Base-by-base conservation (phyloP, 768 basidiomycete species). In the Leccinum obscurum region DNA sequence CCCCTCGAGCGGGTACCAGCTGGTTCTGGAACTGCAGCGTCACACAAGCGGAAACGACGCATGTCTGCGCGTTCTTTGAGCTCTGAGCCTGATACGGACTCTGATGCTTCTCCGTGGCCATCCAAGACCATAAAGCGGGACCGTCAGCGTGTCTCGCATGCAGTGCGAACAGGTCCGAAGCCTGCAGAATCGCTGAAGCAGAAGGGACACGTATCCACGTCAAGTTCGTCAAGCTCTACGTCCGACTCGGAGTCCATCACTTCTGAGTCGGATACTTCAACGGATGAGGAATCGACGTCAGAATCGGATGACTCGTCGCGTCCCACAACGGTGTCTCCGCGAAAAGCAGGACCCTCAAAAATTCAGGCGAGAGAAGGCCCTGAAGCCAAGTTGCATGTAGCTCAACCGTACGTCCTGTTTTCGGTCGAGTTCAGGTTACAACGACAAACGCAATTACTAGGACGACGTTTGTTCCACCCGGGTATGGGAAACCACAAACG, bases 401-500 rank as follows among this genome's bases (percentile, higher is more conserved):
- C 22, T 20, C 46, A 20, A 1, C 32, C 39, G 62, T 66, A 64
- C 30, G 69, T 64, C 32, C 11, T 2, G 6, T 32, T 34, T 9
- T 49, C 34, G 0, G 39, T 17, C 13, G 1, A 15, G 1, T 13
- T 52, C n/a, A 28, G 2, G 44, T 35, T 9, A 1, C 2, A 22
- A 28, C 26, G 6, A 39, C 20, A 13, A 14, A 34, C 14, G 4
- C 22, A 0, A 32, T 65, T 30, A 54, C 35, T 54, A 74, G 70
- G 2, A 2, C 53, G 1, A 54, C 44, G 0, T 55, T 59, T 10
- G 79, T 87, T 9, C 85, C 87, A 2, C 87, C 87, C 0, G 87
- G 87, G 3, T 71, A 76, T 24, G 87, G 87, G 14, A 88, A 85
- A 69, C 69, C 81, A 0, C 70, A 81, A 2, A 89, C 87, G 2